Evolutionary conservation across 306 rosid species (phyloP), one percentile per base, ranked within the genome.

Genomic region (Lagenaria siceraria): DNA sequence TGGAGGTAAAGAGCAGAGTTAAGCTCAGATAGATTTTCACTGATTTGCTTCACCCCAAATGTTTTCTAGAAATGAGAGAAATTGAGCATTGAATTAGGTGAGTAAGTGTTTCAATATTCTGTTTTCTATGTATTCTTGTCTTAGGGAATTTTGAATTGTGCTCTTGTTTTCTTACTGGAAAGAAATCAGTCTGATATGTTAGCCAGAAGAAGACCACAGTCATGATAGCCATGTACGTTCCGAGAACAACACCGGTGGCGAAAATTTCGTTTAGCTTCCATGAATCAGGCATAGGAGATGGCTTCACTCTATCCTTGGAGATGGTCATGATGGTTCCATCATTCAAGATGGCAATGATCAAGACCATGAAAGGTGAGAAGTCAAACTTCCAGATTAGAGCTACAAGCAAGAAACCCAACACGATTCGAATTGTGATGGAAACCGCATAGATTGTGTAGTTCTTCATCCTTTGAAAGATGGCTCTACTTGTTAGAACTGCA

Each of bases 241-340:
- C 97, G 21, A 93, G 97, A 75, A 93, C 86, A 55, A 89, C 4
- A 10, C 97, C 98, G 0, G 96, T 93, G 42, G 89, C 90, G 7
- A 93, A 93, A 65, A 93, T 93, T 79, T 93, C 98, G 11, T 91
- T 87, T 11, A 93, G 96, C 81, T 93, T 93, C 98, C 98, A 93
- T 74, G 97, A 91, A 74, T 93, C 98, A 3, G 98, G 98, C 12
- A 91, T 6, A 33, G 96, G 98, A 19, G 98, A 93, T 48, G 98
- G 97, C 77, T 81, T 91, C 78, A 93, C 98, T 53, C 96, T 89
- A 5, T 93, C 98, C 89, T 91, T 88, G 4, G 98, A 93, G 80
- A 93, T 93, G 72, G 98, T 93, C 98, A 93, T 93, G 84, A 93
- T 91, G 82, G 98, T 93, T 49, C 98, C 98, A 6, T 93, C 97